Evolutionary conservation across 305 asterid genomes (phyloP).

Genomic region (Solanum hybrid): DNA sequence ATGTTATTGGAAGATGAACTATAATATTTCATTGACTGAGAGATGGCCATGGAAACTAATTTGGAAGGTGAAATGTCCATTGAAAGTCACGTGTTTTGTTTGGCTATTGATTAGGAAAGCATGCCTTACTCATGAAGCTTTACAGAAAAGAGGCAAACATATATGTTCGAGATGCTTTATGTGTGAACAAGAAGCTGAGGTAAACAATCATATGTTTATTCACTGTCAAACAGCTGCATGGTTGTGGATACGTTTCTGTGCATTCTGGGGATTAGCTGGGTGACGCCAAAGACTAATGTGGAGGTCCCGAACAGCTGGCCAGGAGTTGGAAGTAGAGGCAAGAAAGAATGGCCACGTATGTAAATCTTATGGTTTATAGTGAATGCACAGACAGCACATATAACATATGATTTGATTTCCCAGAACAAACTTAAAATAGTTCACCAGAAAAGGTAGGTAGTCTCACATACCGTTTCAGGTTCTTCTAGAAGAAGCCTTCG

Average conservation of each 20-base stretch:
- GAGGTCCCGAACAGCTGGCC: neutral
- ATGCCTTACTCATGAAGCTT: neutral
- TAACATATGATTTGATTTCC: neutral
- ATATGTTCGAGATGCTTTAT: too few species aligned
- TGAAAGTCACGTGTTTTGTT: neutral
- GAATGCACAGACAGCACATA: neutral
- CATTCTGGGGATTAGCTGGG: neutral
- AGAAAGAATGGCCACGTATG: neutral
- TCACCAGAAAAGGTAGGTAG: conserved; percentile 13
- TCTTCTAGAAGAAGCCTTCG: conserved; percentile 31
- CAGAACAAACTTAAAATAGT: neutral
- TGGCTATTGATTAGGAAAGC: neutral
- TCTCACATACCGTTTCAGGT: conserved; percentile 55
- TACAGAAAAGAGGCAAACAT: neutral
- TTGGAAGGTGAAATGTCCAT: neutral
- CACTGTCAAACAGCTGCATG: neutral
- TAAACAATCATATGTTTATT: neutral
- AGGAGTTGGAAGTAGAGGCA: neutral
- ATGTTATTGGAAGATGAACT: neutral
- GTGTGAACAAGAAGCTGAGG: too few species aligned
- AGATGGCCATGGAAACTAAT: neutral
- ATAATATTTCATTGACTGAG: neutral
- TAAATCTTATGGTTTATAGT: neutral
- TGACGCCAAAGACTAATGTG: neutral
- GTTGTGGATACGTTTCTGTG: neutral